phyloP scores from a whole-genome alignment of 2,329 filamentous ascomycete species.

The Calonectria hongkongensis region DNA sequence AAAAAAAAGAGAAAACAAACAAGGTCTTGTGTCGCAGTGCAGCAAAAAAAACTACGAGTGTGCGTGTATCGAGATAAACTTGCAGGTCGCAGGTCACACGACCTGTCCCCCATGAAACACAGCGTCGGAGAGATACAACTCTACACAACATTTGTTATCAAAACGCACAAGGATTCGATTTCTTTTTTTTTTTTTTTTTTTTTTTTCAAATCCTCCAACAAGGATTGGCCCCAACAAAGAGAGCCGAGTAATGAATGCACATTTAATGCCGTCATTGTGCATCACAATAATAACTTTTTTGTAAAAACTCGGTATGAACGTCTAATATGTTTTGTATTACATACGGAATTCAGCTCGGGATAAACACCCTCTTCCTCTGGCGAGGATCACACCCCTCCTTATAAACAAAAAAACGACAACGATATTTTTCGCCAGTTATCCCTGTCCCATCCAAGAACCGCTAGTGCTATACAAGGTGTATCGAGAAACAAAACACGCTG shows the following conservation, averaged over 20 bases:
- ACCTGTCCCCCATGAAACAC: slow-evolving; percentile 7
- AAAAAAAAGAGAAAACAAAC: slow-evolving; percentile 22
- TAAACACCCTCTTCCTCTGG: not conserved
- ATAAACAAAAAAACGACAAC: slow-evolving; percentile 3
- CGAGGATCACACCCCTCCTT: not conserved
- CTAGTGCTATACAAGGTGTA: slow-evolving; percentile 34
- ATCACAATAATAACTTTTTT: not conserved
- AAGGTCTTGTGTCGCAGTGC: slow-evolving; percentile 10
- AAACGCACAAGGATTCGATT: not conserved
- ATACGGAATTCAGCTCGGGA: slow-evolving; percentile 30
- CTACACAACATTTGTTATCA: not conserved
- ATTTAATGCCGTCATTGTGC: not conserved
- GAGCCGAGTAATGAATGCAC: slow-evolving; percentile 2
- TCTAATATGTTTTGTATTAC: slow-evolving; percentile 35
- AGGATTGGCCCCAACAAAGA: not conserved
- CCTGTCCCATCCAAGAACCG: slow-evolving; percentile 28
- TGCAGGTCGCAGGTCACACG: slow-evolving; percentile 11
- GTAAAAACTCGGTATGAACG: slow-evolving; percentile 5
- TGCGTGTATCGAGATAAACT: slow-evolving; percentile 20
- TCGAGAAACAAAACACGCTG: slow-evolving; percentile 23
- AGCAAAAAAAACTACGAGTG: not conserved
- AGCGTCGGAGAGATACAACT: slow-evolving; percentile 17
- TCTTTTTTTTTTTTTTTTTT: not conserved
- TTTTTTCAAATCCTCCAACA: not conserved
- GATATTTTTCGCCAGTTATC: slow-evolving; percentile 26